Percentiles rank a stretch among this genome's conserved stretches.
These are phyloP conservation scores for Verticillium tricorpus DNA, from an alignment of 2,329 filamentous ascomycete species.

Conservation along the genomic window DNA sequence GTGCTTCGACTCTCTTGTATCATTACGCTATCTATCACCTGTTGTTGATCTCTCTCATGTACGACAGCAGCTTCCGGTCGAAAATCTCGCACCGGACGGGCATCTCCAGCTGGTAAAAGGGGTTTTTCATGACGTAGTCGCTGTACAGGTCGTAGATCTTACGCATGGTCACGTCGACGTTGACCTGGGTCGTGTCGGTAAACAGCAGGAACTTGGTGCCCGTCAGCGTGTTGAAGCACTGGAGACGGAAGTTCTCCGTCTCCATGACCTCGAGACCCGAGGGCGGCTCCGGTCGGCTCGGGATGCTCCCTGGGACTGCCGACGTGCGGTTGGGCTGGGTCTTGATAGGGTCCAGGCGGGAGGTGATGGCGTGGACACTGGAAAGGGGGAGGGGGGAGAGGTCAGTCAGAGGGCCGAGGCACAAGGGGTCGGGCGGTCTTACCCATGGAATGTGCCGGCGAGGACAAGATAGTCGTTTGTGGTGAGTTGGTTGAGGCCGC, in stretches of 20 bases:
- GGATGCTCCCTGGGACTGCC: constrained; percentile 21
- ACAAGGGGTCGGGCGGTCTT: constrained; percentile 25
- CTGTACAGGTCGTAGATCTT: constrained; percentile 92
- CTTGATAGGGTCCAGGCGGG: constrained; percentile 56
- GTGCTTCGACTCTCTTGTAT: not conserved
- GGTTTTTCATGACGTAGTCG: constrained; percentile 99
- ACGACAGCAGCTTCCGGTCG: constrained; percentile 77
- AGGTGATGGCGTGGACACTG: constrained; percentile 64
- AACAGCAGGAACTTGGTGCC: constrained; percentile 95
- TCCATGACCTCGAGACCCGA: constrained; percentile 90
- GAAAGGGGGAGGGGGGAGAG: not conserved
- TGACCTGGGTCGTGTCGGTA: constrained; percentile 82
- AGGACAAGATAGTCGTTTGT: constrained; percentile 97
- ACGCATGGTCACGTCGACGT: constrained; percentile 77
- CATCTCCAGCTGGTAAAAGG: constrained; percentile 98
- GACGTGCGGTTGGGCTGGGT: constrained; percentile 28
- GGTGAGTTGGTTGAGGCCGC: constrained; percentile 77
- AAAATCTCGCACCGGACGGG: constrained; percentile 93
- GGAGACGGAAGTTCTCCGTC: constrained; percentile 88
- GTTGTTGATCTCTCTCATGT: constrained; percentile 69
- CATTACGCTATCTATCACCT: constrained; percentile 27
- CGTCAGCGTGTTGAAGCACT: constrained; percentile 92
- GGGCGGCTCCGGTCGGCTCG: constrained; percentile 54
- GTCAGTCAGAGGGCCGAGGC: not conserved
- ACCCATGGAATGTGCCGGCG: constrained; percentile 96